Conservation (phyloP, 2,329 filamentous ascomycete species). For the Apiospora arundinis region DNA sequence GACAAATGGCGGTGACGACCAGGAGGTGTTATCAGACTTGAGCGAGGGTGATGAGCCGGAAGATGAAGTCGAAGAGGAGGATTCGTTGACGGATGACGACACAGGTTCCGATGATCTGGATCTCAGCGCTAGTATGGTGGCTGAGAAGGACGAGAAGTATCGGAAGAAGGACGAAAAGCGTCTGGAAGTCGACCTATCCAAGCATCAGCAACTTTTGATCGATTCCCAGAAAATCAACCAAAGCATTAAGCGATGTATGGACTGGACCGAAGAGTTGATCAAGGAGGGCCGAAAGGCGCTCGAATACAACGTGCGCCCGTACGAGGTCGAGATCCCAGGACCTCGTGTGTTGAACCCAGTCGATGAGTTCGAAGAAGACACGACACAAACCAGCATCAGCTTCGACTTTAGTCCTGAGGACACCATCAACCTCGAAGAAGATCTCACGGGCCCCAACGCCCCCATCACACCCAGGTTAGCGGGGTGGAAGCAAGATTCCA, state of each 20-base stretch:
- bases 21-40: conserved; percentile 56
- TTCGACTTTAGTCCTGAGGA: conserved; percentile 21
- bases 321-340: conserved; percentile 82
- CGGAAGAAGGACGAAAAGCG: conserved; percentile 81
- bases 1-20: conserved; percentile 49
- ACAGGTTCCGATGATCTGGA: conserved; percentile 46
- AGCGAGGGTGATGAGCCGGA: conserved; percentile 49
- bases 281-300: conserved; percentile 87
- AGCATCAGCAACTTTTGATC: conserved; percentile 85
- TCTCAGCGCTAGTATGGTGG: conserved; percentile 47
- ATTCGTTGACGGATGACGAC: conserved; percentile 52
- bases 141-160: conserved; percentile 55
- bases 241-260: conserved; percentile 86
- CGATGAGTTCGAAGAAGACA: conserved; percentile 62
- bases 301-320: conserved; percentile 78
- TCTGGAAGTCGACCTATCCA: conserved; percentile 82
- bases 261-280: conserved; percentile 90
- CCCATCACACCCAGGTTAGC: conserved; percentile 19
- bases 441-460: background rate
- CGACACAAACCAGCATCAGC: conserved; percentile 23
- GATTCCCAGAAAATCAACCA: conserved; percentile 97
- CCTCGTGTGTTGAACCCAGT: conserved; percentile 69
- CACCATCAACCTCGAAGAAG: conserved; percentile 51
- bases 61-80: conserved; percentile 57
- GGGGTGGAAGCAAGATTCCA: conserved; percentile 1